phyloP scores from a whole-genome alignment of 177 flowering plant genomes.

The Vitis hybrid region DNA sequence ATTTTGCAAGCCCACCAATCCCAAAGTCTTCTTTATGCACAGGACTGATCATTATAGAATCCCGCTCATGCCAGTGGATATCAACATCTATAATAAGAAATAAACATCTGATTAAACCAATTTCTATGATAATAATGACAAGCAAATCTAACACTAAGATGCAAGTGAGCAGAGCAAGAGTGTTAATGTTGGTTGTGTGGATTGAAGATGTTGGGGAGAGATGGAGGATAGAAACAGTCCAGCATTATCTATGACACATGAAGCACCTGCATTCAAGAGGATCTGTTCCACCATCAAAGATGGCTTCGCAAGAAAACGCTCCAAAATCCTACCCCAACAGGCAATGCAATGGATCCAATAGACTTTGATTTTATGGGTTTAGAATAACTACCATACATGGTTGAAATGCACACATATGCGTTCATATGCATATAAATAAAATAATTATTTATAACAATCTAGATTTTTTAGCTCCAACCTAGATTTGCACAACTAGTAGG shows the following conservation, averaged over 20 bases:
- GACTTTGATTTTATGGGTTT: neutral
- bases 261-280: neutral
- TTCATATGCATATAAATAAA: neutral
- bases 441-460: no score
- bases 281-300: neutral
- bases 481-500: no score
- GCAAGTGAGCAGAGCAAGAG: no score
- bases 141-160: no score
- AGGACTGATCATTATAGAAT: conserved; percentile 36
- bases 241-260: neutral
- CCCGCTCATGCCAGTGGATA: conserved; percentile 54
- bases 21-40: conserved; percentile 45
- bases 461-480: no score
- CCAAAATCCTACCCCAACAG: neutral
- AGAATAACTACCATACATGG: no score
- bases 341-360: neutral
- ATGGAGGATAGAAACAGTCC: neutral
- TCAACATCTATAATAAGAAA: conserved; percentile 50
- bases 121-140: neutral
- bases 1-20: conserved; percentile 54
- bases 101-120: neutral
- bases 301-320: neutral
- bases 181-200: no score
- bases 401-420: neutral
- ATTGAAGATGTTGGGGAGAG: no score